Percentiles rank a stretch among this genome's conserved stretches.
Evolutionary conservation across 371 early-diverging fungal species (phyloP).

Genomic region (Mucor racemosus): DNA sequence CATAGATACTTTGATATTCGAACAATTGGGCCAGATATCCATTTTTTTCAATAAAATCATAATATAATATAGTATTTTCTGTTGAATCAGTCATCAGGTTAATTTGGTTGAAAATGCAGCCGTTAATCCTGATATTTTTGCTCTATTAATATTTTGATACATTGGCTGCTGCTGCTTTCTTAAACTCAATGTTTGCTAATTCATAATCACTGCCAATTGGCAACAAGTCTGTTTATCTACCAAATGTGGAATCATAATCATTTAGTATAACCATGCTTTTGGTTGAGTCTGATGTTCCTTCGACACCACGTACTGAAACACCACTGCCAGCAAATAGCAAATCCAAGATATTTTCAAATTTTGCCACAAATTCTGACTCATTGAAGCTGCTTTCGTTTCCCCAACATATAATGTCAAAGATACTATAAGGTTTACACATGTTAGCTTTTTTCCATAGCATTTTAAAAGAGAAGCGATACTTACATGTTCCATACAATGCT

Average conservation of each 20-base stretch:
- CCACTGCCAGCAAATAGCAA: no score
- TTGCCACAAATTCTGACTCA: no score
- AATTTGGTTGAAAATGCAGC: slow-evolving; percentile 19
- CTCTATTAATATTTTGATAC: slow-evolving; percentile 9
- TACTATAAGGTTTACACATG: slow-evolving; percentile 1
- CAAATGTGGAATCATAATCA: no score
- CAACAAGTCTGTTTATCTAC: no score
- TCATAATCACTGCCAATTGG: no score
- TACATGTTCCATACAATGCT: no score
- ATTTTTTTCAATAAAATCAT: slow-evolving; percentile 15
- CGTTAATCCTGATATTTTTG: slow-evolving; percentile 19
- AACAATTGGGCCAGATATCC: slow-evolving; percentile 18
- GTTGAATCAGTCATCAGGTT: slow-evolving; percentile 20
- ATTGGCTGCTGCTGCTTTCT: slow-evolving; percentile 8
- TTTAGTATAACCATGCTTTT: no score
- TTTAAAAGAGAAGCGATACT: not conserved
- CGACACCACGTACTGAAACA: no score
- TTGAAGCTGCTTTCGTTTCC: no score
- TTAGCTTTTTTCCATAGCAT: not conserved
- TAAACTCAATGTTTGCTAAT: slow-evolving; percentile 18
- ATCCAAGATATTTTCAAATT: no score
- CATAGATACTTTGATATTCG: slow-evolving; percentile 16
- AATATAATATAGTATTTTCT: slow-evolving; percentile 20
- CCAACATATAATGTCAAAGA: not conserved
- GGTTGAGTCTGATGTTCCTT: no score